Percentiles rank a stretch among this genome's conserved stretches.
Conservation (phyloP, 129 eudicot genomes). For the Lactuca saligna region DNA sequence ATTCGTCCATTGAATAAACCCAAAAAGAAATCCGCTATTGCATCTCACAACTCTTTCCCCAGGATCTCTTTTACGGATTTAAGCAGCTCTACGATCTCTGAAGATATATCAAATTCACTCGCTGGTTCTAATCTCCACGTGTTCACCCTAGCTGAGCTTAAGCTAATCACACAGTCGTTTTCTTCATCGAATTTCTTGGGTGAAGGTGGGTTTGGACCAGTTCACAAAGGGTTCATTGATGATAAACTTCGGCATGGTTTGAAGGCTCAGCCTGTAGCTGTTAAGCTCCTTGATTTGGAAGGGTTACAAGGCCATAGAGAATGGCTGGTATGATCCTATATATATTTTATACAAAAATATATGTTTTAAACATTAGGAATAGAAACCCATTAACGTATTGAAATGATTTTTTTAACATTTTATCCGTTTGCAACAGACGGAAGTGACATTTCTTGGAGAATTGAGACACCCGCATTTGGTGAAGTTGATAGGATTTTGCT, state of each 20-base stretch:
- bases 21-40: slow-evolving; percentile 30
- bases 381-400: not conserved
- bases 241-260: slow-evolving; percentile 70
- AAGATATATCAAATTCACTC: slow-evolving; percentile 63
- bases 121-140: slow-evolving; percentile 67
- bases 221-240: slow-evolving; percentile 82
- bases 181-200: slow-evolving; percentile 77
- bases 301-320: slow-evolving; percentile 83
- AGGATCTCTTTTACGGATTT: slow-evolving; percentile 50
- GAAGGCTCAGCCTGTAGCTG: slow-evolving; percentile 92
- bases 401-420: not conserved
- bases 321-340: slow-evolving; percentile 61
- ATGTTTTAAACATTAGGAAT: not conserved
- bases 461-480: slow-evolving; percentile 83
- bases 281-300: slow-evolving; percentile 76
- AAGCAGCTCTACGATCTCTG: slow-evolving; percentile 53
- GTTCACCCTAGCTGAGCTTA: slow-evolving; percentile 64
- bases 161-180: slow-evolving; percentile 70
- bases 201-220: slow-evolving; percentile 93
- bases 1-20: slow-evolving; percentile 12
- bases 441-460: slow-evolving; percentile 86
- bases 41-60: slow-evolving; percentile 43
- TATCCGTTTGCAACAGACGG: slow-evolving; percentile 47
- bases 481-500: slow-evolving; percentile 91
- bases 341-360: too few species aligned